Evolutionary conservation across 768 basidiomycete genomes (phyloP), one percentile per base, ranked within the genome.

Genomic region (Boletellus emodensis): DNA sequence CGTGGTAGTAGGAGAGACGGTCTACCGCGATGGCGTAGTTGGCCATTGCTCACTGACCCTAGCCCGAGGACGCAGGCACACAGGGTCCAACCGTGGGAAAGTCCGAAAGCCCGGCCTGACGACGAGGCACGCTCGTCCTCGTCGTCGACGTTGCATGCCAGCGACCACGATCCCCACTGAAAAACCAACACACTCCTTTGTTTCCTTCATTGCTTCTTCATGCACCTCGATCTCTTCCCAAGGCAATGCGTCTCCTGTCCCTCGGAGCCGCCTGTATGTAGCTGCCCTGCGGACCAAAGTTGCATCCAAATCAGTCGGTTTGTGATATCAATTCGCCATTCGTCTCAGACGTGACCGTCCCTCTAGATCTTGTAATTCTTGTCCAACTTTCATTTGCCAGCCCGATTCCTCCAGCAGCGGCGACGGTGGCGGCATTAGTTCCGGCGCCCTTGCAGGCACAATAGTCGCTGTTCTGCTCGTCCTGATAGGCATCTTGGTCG

Each of bases 381-480:
- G 88, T 59, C 64, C 73, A 12, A 67, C 67, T 38, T 79, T 78
- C 58, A 64, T 66, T 53, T 90, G 87, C 58, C 74, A 81, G 24
- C 48, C 71, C 28, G 71, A 46, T 17, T 24, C 57, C 17, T 54
- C 51, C 24, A 49, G 46, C 20, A 53, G 61, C 4, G 36, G 33
- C 39, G 33, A 46, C 18, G 76, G 13, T 24, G 63, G 67, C 4
- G 79, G 80, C 10, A 69, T 82, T 44, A 83, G 84, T 62, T 76
- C 80, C 46, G 87, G 87, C 39, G 87, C 84, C 3, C 75, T 89
- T 17, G 88, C 85, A 17, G 89, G 87, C 41, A 87, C 82, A 37
- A 76, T 91, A 50, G 71, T 89, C 28, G 87, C 81, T 32, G 74
- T 75, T 11, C 59, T 91, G 38, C 61, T 84, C 10, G 78, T 87